These are phyloP conservation scores for Euryodendron excelsum DNA, from an alignment of 148 eudicot species.

Conservation along the genomic window DNA sequence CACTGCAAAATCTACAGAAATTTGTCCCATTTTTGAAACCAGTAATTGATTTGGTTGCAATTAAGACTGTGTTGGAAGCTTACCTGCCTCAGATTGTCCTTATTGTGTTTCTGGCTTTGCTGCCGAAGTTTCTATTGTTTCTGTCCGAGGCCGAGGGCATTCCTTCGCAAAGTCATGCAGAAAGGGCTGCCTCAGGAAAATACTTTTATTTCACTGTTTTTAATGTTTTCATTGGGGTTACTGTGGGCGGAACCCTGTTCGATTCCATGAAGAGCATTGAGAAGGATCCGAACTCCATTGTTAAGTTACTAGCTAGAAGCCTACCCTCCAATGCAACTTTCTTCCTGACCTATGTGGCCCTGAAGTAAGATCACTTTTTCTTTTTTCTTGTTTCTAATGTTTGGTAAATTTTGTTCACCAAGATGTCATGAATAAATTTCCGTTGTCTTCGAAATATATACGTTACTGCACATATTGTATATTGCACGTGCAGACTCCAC, in stretches of 20 bases:
- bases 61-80: conserved; percentile 74
- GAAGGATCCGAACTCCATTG: conserved; percentile 28
- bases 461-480: neutral
- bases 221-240: conserved; percentile 88
- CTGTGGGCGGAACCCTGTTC: conserved; percentile 67
- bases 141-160: conserved; percentile 83
- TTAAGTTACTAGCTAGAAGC: conserved; percentile 40
- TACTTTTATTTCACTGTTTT: conserved; percentile 79
- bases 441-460: neutral
- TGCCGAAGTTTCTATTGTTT: conserved; percentile 75
- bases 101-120: conserved; percentile 69
- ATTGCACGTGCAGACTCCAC: neutral
- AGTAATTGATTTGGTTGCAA: conserved; percentile 27
- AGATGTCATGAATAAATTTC: neutral
- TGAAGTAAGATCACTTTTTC: conserved; percentile 54
- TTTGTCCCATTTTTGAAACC: conserved; percentile 73
- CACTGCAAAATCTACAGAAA: conserved; percentile 55
- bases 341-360: conserved; percentile 90
- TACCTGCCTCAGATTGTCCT: conserved; percentile 86
- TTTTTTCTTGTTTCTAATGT: neutral
- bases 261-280: conserved; percentile 40
- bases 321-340: conserved; percentile 83
- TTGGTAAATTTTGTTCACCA: neutral
- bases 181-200: conserved; percentile 88
- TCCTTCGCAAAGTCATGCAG: conserved; percentile 66